A percentile compares a stretch with the other conserved stretches of the same genome.
Evolutionary conservation across 1,284 basidiomycete species (phyloP).

Genomic region (Chiua sp.): DNA sequence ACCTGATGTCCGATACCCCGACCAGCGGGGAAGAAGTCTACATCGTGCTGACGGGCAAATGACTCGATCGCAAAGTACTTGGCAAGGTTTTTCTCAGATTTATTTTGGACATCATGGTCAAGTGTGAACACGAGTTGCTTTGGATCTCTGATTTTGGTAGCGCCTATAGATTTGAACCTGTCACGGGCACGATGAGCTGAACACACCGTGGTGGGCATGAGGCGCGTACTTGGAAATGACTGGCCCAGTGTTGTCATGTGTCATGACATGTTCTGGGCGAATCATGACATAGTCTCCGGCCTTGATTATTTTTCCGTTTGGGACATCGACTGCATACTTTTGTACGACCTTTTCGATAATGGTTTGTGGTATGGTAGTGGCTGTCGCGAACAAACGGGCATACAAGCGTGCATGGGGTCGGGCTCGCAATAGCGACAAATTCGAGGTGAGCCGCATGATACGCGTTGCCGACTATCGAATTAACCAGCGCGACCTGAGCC

Average conservation of each 20-base stretch:
- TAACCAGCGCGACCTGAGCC: too few species aligned
- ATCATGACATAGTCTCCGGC: conserved; percentile 99
- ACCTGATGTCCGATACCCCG: conserved; percentile 98
- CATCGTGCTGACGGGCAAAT: conserved; percentile 85
- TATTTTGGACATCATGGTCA: conserved; percentile 99
- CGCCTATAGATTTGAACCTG: conserved; percentile 96
- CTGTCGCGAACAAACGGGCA: conserved; percentile 44
- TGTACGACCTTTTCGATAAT: conserved; percentile 99
- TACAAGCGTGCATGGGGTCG: not conserved
- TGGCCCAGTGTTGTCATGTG: conserved; percentile 97
- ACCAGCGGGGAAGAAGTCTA: conserved; percentile 98
- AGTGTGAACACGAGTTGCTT: conserved; percentile 94
- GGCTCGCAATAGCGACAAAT: conserved; percentile 11
- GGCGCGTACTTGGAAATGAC: conserved; percentile 88
- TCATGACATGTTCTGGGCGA: conserved; percentile 96
- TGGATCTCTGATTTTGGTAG: conserved; percentile 84
- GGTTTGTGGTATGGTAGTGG: conserved; percentile 71
- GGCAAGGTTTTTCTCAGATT: conserved; percentile 88
- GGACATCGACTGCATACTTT: conserved; percentile 91
- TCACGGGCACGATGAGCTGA: conserved; percentile 10
- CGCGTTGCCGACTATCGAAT: too few species aligned
- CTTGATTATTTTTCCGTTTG: conserved; percentile 77
- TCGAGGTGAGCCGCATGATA: conserved; percentile 18
- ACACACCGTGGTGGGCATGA: not conserved
- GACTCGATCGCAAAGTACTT: conserved; percentile 95